Base-by-base conservation (phyloP, 2,329 filamentous ascomycete genomes). In the Penicillium brevicompactum region DNA sequence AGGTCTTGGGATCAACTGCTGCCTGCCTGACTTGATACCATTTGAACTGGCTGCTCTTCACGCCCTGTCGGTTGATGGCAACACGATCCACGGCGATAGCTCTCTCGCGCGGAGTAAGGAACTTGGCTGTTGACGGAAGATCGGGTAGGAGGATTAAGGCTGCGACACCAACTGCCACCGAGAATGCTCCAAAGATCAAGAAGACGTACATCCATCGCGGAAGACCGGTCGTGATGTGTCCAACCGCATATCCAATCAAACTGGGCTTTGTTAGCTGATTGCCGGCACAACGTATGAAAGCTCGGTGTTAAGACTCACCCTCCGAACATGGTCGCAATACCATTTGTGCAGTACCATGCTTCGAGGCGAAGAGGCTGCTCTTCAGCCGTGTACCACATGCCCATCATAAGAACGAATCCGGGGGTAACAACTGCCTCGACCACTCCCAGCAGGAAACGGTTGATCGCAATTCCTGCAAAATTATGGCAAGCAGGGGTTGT, bases 321-420 rank as follows among this genome's bases (percentile, higher is more conserved):
- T n/a, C 84, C 84, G 51, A 86, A 83, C 79, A 85, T 84, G 11
- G 82, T 84, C 2, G 82, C 84, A 11, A 86, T 75, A 2, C 84
- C 84, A 59, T 86, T 85, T 2, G 80, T 82, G 57, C 80, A 81
- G 62, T 84, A 85, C 68, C 82, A 86, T 1, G 78, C 72, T 47
- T 81, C 82, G 6, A 84, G 74, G 0, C 83, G 78, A 4, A 84
- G 67, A 0, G 80, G 80, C 49, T 82, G 79, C 5, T 81, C 76
- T 7, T 75, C 69, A 0, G 76, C 67, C 0, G 70, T 75, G 59
- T 82, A 83, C 79, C 80, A 83, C 70, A 80, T 80, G 4, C 76
- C 71, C 24, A 80, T 78, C 37, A 82, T 76, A 57, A 82, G 73
- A 62, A 82, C 80, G 47, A 81, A 80, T 5, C 76, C 76, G 0